These are phyloP conservation scores for Tulasnella sp. DNA, from an alignment of 768 basidiomycete genomes.

Conservation along the genomic window DNA sequence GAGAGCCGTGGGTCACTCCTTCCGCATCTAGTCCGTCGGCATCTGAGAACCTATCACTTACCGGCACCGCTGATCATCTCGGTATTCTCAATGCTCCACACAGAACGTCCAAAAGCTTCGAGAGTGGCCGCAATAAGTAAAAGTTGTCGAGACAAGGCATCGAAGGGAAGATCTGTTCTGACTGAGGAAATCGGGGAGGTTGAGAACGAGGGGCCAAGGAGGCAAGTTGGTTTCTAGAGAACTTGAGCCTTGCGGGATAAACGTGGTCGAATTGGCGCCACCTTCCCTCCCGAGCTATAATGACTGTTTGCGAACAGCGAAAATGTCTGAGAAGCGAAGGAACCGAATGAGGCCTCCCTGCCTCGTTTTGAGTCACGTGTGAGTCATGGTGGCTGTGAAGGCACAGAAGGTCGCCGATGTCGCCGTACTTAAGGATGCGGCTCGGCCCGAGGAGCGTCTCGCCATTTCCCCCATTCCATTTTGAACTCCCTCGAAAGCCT, in stretches of 20 bases:
- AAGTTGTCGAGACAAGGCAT: no score
- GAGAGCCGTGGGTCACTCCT: no score
- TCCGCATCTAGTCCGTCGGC: no score
- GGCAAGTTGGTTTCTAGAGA: no score
- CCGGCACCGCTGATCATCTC: no score
- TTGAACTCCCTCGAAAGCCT: neutral
- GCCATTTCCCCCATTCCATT: neutral
- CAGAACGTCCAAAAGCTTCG: no score
- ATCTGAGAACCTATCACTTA: no score
- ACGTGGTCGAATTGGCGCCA: neutral
- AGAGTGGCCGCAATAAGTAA: no score
- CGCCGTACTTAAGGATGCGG: constrained; percentile 1
- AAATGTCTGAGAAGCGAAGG: neutral
- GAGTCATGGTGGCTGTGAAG: constrained; percentile 7
- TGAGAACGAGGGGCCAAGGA: no score
- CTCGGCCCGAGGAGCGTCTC: neutral
- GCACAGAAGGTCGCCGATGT: neutral
- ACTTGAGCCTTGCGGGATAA: neutral
- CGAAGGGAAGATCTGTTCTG: neutral
- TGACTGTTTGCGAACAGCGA: neutral
- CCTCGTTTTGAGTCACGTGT: neutral
- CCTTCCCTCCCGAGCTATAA: neutral
- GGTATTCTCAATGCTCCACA: no score
- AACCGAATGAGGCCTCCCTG: neutral
- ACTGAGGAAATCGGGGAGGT: neutral